Evolutionary conservation across 306 rosid species (phyloP).

Genomic region (Gleditsia sinensis): DNA sequence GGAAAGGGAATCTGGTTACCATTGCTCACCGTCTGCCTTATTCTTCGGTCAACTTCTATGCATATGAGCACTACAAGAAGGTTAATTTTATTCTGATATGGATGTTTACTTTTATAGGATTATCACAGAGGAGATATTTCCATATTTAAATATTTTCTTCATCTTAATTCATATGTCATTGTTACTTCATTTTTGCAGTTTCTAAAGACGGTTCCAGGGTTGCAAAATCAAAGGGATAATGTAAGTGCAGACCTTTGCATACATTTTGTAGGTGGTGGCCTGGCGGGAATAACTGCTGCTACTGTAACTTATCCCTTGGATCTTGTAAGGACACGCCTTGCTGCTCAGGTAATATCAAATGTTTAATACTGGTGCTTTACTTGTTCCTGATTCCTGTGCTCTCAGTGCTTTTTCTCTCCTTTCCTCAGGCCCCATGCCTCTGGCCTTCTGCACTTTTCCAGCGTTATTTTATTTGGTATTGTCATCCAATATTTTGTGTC

Average conservation of each 20-base stretch:
- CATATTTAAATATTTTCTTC: not conserved
- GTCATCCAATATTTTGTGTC: not conserved
- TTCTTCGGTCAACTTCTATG: slow-evolving; percentile 88
- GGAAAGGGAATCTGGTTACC: slow-evolving; percentile 97
- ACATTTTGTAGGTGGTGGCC: slow-evolving; percentile 86
- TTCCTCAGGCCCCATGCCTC: not conserved
- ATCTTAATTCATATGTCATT: slow-evolving; percentile 4
- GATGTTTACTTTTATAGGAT: not conserved
- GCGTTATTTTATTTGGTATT: not conserved
- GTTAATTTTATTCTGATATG: slow-evolving; percentile 26
- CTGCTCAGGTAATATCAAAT: slow-evolving; percentile 75
- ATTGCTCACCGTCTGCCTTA: slow-evolving; percentile 96
- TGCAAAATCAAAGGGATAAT: slow-evolving; percentile 52
- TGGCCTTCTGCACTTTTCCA: not conserved
- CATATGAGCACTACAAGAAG: slow-evolving; percentile 91
- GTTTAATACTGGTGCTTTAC: not conserved
- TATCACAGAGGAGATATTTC: not conserved
- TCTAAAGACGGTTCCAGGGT: slow-evolving; percentile 55
- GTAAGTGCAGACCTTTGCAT: slow-evolving; percentile 65
- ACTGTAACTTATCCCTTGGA: slow-evolving; percentile 91
- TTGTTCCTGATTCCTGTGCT: not conserved
- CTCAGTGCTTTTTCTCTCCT: not conserved
- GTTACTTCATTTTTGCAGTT: slow-evolving; percentile 46
- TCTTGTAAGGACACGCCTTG: slow-evolving; percentile 97
- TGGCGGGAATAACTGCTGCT: slow-evolving; percentile 96